Conservation (phyloP, 1,284 basidiomycete genomes). For the Ustilago tritici region DNA sequence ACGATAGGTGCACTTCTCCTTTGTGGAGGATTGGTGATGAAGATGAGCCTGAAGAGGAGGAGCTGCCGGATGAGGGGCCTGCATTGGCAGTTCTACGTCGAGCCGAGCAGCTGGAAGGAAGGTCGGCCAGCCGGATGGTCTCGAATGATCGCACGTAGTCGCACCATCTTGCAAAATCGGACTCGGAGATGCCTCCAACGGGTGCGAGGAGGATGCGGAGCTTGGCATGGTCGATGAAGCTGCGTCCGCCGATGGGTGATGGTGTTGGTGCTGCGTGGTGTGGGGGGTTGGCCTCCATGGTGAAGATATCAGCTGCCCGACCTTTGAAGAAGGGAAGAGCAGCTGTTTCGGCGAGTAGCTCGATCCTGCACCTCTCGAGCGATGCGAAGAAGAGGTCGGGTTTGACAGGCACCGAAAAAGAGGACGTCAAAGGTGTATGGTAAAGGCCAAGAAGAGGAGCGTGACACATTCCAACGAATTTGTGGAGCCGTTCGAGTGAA, state of each 20-base stretch:
- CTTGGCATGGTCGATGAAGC: constrained; percentile 58
- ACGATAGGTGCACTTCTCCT: constrained; percentile 66
- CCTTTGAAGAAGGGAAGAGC: neutral
- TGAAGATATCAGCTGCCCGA: neutral
- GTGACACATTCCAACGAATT: neutral
- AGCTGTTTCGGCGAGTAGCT: neutral
- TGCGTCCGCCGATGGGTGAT: constrained; percentile 45
- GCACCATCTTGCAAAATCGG: constrained; percentile 63
- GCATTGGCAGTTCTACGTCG: constrained; percentile 16
- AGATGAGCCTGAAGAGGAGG: constrained; percentile 2
- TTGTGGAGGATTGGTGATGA: constrained; percentile 48
- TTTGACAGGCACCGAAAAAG: neutral
- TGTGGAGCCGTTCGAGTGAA: neutral
- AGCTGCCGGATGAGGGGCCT: constrained; percentile 5
- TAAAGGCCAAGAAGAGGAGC: neutral
- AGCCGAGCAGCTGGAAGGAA: constrained; percentile 45
- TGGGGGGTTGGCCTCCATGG: constrained; percentile 9
- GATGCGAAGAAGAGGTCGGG: neutral
- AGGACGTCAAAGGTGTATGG: neutral
- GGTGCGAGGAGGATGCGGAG: constrained; percentile 65
- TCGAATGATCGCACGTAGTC: constrained; percentile 57
- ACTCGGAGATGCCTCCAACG: constrained; percentile 50
- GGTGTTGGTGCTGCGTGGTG: constrained; percentile 40
- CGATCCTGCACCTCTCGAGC: neutral
- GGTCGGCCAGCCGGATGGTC: constrained; percentile 56